Evolutionary conservation across 768 basidiomycete genomes (phyloP).

Genomic region (Panaeolus papilionaceus): DNA sequence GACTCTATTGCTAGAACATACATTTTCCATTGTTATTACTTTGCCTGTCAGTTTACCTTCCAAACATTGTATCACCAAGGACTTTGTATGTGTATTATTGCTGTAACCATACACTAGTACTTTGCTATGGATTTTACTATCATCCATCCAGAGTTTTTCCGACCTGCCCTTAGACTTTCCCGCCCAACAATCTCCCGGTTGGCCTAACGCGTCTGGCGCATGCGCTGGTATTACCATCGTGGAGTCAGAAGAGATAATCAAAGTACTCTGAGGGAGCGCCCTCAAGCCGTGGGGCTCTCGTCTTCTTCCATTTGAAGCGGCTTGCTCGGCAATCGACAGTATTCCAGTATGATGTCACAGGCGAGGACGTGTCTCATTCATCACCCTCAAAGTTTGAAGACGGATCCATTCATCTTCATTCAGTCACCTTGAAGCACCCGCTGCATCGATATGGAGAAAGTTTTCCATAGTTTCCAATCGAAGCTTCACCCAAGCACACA

Average conservation of each 20-base stretch:
- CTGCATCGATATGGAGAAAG: neutral
- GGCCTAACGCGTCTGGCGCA: too few relatives aligned
- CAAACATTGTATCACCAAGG: neutral
- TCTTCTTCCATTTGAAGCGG: neutral
- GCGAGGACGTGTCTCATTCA: neutral
- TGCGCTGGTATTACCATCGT: too few relatives aligned
- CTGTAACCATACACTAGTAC: neutral
- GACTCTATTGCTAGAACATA: neutral
- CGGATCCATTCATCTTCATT: too few relatives aligned
- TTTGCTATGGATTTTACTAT: neutral
- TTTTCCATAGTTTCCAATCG: neutral
- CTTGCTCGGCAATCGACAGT: neutral
- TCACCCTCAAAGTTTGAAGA: too few relatives aligned
- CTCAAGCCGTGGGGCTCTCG: too few relatives aligned
- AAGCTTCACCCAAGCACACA: neutral
- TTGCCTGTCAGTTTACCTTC: neutral
- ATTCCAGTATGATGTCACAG: neutral
- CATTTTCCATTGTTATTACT: neutral
- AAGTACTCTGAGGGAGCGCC: too few relatives aligned
- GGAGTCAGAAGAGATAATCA: too few relatives aligned
- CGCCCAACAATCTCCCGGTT: too few relatives aligned
- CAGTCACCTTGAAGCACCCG: neutral
- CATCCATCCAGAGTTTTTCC: neutral
- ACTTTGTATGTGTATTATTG: constrained; percentile 2
- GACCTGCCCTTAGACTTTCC: too few relatives aligned